These are phyloP conservation scores for Cerioporus squamosus DNA, from an alignment of 1,284 basidiomycete genomes.

Conservation along the genomic window DNA sequence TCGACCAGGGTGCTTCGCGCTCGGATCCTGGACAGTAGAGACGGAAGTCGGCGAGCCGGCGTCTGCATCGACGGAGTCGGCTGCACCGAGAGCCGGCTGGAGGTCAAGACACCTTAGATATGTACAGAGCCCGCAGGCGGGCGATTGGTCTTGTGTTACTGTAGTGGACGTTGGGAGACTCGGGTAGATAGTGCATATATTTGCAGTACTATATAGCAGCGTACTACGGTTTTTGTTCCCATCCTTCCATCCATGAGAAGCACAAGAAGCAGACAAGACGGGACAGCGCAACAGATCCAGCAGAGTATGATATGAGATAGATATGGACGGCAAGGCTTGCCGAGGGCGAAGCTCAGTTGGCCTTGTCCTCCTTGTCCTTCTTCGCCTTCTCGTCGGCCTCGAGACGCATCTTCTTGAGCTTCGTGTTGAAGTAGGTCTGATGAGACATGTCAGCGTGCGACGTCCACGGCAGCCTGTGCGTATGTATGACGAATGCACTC, in stretches of 20 bases:
- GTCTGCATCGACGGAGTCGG: not conserved
- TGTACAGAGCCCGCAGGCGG: conserved; percentile 48
- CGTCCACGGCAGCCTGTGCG: not conserved
- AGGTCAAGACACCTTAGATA: conserved; percentile 50
- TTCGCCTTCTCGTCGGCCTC: conserved; percentile 51
- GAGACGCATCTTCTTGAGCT: conserved; percentile 63
- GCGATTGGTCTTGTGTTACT: conserved; percentile 47
- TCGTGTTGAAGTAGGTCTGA: conserved; percentile 76
- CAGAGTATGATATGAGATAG: not conserved
- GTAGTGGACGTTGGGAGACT: conserved; percentile 38
- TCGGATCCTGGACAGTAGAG: conserved; percentile 68
- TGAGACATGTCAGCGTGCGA: not conserved
- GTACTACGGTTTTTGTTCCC: conserved; percentile 9
- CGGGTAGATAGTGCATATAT: conserved; percentile 20
- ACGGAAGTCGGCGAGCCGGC: conserved; percentile 56
- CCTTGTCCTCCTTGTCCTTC: conserved; percentile 49
- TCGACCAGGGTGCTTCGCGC: conserved; percentile 65
- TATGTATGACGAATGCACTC: conserved; percentile 29
- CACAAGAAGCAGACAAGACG: not conserved
- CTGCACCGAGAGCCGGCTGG: conserved; percentile 25
- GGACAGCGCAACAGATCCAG: not conserved
- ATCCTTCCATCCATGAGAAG: not conserved
- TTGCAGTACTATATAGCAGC: conserved; percentile 17
- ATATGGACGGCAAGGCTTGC: no score
- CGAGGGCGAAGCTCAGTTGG: conserved; percentile 28